A percentile compares a stretch with the other conserved stretches of the same genome.
Conservation (phyloP, 768 basidiomycete species). For the Collybiopsis confluens region DNA sequence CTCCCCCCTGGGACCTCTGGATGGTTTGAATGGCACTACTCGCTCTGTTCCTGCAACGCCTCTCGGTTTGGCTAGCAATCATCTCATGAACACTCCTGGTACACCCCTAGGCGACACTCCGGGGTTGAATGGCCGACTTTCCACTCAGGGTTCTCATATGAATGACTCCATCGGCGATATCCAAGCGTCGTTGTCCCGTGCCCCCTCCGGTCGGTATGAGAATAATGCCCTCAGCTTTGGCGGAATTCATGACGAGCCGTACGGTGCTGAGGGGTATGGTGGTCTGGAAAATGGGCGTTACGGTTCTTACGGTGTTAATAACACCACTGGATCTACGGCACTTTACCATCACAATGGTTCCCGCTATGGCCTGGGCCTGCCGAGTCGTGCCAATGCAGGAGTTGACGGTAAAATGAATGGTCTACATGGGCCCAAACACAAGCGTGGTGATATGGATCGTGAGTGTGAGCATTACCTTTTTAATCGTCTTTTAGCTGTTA, state of each 20-base stretch:
- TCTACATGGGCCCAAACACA: constrained; percentile 89
- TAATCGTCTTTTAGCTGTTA: background rate
- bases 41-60: constrained; percentile 86
- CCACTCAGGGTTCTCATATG: constrained; percentile 42
- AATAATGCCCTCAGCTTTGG: constrained; percentile 50
- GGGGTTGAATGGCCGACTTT: constrained; percentile 57
- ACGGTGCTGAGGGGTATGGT: constrained; percentile 53
- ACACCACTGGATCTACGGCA: constrained; percentile 62
- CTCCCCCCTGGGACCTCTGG: constrained; percentile 65
- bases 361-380: constrained; percentile 68
- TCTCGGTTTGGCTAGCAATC: constrained; percentile 49
- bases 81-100: constrained; percentile 63
- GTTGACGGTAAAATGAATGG: constrained; percentile 83
- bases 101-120: constrained; percentile 64
- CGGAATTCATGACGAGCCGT: constrained; percentile 52
- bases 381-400: constrained; percentile 44
- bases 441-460: constrained; percentile 88
- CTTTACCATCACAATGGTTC: constrained; percentile 74
- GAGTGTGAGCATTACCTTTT: constrained; percentile 47
- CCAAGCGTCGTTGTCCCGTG: constrained; percentile 68
- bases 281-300: constrained; percentile 51
- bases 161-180: constrained; percentile 51
- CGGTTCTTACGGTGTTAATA: constrained; percentile 42
- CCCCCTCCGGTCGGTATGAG: constrained; percentile 58
- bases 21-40: constrained; percentile 54